Evolutionary conservation across 2,329 filamentous ascomycete species (phyloP), one percentile per base, ranked within the genome.

Genomic region (Phaeosphaeria sp.): DNA sequence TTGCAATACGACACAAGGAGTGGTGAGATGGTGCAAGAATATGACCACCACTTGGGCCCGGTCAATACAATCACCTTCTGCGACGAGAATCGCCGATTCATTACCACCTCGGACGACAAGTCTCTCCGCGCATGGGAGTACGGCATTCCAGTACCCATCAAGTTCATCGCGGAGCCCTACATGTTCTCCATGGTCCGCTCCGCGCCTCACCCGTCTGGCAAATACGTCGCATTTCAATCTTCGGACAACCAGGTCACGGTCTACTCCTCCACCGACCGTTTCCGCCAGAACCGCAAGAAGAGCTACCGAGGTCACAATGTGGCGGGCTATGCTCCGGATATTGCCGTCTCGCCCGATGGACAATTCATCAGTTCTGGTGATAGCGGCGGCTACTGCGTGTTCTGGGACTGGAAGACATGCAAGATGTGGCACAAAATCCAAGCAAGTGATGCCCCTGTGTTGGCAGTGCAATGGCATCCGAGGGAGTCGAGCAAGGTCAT

Each of bases 331-430:
- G 93, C 91, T 2, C 92, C 98, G 61, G 95, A 97, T 71, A 84
- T 99, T 50, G 89, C 90, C 51, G 90, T 96, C 73, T 92, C 89
- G 69, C 92, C 93, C 0, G 95, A 98, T 75, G 95, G 95, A 0
- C 92, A 96, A 74, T 96, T 97, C 76, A 83, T 99, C 53, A 90
- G 88, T 20, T 91, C 87, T 18, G 95, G 95, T 60, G 95, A 99
- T 77, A 91, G 88, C 51, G 92, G 87, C 17, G 95, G 96, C 36
- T 97, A 87, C 44, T 71, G 88, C 97, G 48, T 96, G 91, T 97
- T 98, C 80, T 99, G 93, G 92, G 95, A 98, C 79, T 99, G 93
- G 92, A 99, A 99, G 86, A 97, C 93, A 40, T 96, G 94, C 78
- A 98, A 97, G 81, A 94, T 99, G 93, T 97, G 92, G 79, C 92